These are phyloP conservation scores for Annona squamosa DNA, from an alignment of 164 flowering plant species.

Conservation along the genomic window DNA sequence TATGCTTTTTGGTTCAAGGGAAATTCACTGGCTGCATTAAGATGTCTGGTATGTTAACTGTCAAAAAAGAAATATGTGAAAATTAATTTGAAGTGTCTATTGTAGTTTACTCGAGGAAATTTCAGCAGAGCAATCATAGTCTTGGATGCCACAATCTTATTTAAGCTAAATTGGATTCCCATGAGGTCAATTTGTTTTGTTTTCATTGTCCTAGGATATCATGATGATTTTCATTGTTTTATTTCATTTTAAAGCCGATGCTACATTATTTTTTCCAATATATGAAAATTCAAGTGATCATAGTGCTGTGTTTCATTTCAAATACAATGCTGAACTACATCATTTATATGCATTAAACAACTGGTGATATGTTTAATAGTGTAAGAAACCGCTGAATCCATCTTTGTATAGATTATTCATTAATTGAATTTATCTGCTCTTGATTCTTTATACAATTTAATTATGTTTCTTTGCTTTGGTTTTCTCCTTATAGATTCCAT, in stretches of 20 bases:
- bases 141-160: background rate
- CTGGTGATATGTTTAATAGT: too few relatives aligned
- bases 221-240: too few relatives aligned
- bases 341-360: too few relatives aligned
- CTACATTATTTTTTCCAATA: too few relatives aligned
- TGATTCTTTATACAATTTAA: background rate
- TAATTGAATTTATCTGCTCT: background rate
- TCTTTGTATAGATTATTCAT: background rate
- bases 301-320: background rate
- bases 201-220: too few relatives aligned
- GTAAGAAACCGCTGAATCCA: too few relatives aligned
- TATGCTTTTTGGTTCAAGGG: conserved; percentile 80
- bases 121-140: background rate
- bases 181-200: too few relatives aligned
- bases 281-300: background rate
- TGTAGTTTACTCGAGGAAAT: background rate
- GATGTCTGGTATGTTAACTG: conserved; percentile 53
- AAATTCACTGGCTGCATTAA: conserved; percentile 42
- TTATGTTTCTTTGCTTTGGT: background rate
- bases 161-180: too few relatives aligned
- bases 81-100: background rate
- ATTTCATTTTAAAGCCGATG: too few relatives aligned
- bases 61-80: background rate
- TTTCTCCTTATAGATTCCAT: background rate
- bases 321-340: background rate